Percentiles rank a stretch among this genome's conserved stretches.
phyloP scores from a whole-genome alignment of 331 rosid species.

The Acacia concinna region DNA sequence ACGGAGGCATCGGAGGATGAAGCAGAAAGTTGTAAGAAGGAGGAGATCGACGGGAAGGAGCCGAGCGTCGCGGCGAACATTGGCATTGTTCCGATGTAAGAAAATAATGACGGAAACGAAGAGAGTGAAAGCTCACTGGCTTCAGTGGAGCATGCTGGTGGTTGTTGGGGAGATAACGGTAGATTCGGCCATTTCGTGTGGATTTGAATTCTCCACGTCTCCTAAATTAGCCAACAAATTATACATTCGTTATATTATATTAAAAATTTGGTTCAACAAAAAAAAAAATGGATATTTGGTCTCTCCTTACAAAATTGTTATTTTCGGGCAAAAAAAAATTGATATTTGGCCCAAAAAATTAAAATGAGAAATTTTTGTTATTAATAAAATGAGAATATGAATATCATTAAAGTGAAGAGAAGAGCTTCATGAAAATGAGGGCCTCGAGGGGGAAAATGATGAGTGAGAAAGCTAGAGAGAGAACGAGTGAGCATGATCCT shows the following conservation, averaged over 20 bases:
- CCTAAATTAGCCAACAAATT: neutral
- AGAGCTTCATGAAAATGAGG: too few relatives aligned
- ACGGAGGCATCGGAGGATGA: conserved; percentile 28
- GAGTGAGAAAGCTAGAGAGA: too few relatives aligned
- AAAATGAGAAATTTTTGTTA: too few relatives aligned
- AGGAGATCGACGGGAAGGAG: conserved; percentile 45
- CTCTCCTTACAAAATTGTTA: too few relatives aligned
- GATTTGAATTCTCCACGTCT: conserved; percentile 10
- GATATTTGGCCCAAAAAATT: too few relatives aligned
- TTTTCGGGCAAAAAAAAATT: too few relatives aligned
- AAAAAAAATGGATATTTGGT: too few relatives aligned
- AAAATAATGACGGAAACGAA: neutral
- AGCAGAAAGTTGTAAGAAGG: conserved; percentile 38
- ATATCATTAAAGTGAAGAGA: too few relatives aligned
- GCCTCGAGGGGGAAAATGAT: too few relatives aligned
- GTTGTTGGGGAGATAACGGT: neutral
- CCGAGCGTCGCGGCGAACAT: conserved; percentile 49
- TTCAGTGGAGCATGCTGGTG: neutral
- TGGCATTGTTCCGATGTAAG: conserved; percentile 39
- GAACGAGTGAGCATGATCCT: too few relatives aligned
- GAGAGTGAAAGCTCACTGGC: neutral
- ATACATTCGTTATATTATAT: too few relatives aligned
- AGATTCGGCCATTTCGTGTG: neutral
- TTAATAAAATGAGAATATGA: too few relatives aligned
- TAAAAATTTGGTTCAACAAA: neutral